These are phyloP conservation scores for Stagonosporopsis rhizophila DNA, from an alignment of 2,329 filamentous ascomycete genomes.

Conservation along the genomic window DNA sequence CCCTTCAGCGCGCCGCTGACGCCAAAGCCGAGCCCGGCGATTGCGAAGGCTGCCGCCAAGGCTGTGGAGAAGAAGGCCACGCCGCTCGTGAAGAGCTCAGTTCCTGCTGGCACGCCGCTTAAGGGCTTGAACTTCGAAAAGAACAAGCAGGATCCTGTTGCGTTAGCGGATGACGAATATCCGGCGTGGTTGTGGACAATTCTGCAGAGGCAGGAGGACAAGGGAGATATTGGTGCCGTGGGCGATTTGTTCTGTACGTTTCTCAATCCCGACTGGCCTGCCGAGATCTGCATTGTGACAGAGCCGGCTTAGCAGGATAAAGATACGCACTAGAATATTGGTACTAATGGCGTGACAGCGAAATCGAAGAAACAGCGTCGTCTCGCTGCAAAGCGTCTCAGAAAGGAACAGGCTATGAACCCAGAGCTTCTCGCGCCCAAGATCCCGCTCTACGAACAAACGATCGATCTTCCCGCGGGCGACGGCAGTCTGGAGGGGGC, in stretches of 20 bases:
- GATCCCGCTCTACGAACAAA: conserved; percentile 79
- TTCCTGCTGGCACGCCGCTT: conserved; percentile 72
- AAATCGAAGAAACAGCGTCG: conserved; percentile 85
- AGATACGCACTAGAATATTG: not conserved
- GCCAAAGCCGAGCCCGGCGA: conserved; percentile 28
- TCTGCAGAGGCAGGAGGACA: conserved; percentile 66
- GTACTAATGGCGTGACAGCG: conserved; percentile 20
- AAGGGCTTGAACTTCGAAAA: conserved; percentile 81
- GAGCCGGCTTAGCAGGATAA: not conserved
- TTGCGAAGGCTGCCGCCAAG: conserved; percentile 35
- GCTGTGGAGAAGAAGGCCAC: conserved; percentile 40
- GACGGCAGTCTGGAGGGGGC: conserved; percentile 58
- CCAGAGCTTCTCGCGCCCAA: conserved; percentile 67
- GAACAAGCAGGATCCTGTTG: conserved; percentile 74
- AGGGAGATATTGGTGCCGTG: conserved; percentile 60
- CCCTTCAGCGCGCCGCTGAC: conserved; percentile 54
- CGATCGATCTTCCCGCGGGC: conserved; percentile 70
- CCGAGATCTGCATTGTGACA: not conserved
- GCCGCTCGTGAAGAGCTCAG: conserved; percentile 53
- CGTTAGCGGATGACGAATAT: conserved; percentile 76
- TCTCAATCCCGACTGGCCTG: not conserved
- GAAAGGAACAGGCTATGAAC: conserved; percentile 69
- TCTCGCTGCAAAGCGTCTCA: conserved; percentile 70
- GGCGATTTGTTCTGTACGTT: conserved; percentile 82
- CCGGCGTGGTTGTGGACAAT: conserved; percentile 81